Percentiles rank a stretch among this genome's conserved stretches.
Evolutionary conservation across 192 early-diverging fungal genomes (phyloP).

Genomic region (Coemansia furcata): DNA sequence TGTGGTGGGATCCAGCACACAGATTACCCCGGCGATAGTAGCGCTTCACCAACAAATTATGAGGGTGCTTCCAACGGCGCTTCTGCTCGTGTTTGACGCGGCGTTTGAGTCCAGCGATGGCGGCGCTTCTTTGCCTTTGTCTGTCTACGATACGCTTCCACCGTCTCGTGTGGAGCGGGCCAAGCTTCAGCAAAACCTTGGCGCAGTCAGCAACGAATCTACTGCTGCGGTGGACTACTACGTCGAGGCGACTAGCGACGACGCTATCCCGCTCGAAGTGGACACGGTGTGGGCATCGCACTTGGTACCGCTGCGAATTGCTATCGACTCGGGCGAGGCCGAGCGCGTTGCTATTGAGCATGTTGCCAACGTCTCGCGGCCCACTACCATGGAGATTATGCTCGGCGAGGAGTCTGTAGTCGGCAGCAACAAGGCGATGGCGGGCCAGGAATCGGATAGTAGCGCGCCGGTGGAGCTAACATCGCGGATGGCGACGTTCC

Average conservation of each 20-base stretch:
- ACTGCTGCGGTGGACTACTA: slow-evolving; percentile 12
- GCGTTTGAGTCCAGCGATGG: slow-evolving; percentile 19
- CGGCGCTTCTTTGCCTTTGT: slow-evolving; percentile 26
- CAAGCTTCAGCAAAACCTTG: slow-evolving; percentile 13
- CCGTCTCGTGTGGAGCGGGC: slow-evolving; percentile 16
- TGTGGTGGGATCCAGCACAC: slow-evolving; percentile 18
- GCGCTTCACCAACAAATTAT: slow-evolving; percentile 37
- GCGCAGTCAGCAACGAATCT: not conserved
- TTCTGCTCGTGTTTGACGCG: slow-evolving; percentile 46
- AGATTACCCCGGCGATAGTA: slow-evolving; percentile 9
- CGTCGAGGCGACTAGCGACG: slow-evolving; percentile 13
- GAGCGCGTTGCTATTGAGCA: slow-evolving; percentile 52
- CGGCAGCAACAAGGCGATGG: not conserved
- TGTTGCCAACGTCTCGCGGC: slow-evolving; percentile 27
- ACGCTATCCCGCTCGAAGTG: not conserved
- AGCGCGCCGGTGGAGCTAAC: not conserved
- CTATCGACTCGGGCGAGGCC: slow-evolving; percentile 49
- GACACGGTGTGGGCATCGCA: slow-evolving; percentile 30
- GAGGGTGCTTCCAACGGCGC: slow-evolving; percentile 16
- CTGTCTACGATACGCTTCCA: slow-evolving; percentile 42
- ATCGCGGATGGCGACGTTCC: slow-evolving; percentile 40
- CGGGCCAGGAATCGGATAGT: not conserved
- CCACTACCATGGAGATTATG: slow-evolving; percentile 16
- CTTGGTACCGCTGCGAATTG: slow-evolving; percentile 28
- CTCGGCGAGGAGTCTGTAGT: not conserved